phyloP scores from a whole-genome alignment of 2,329 filamentous ascomycete species.

The Phoma herbarum region DNA sequence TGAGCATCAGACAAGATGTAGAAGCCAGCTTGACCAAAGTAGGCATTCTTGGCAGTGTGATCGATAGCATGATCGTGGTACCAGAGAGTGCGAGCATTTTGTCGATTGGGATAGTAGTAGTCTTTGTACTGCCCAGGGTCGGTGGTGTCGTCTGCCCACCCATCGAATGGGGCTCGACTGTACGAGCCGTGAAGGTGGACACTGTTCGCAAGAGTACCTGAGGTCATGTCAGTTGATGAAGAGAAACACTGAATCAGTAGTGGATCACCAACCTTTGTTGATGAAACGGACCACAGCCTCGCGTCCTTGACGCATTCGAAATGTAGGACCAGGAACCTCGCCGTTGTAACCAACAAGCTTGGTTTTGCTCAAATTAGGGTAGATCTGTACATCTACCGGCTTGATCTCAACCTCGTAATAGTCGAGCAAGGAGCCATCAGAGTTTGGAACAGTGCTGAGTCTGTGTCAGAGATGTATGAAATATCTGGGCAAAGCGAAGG shows the following conservation, averaged over 20 bases:
- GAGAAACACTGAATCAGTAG: conserved; percentile 40
- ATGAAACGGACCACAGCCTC: conserved; percentile 65
- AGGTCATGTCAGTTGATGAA: neutral
- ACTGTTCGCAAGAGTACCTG: conserved; percentile 1
- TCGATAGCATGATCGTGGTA: conserved; percentile 59
- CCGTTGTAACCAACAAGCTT: conserved; percentile 63
- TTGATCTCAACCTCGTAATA: conserved; percentile 8
- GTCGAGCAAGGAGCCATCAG: neutral
- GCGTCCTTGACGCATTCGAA: conserved; percentile 58
- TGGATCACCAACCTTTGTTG: conserved; percentile 58
- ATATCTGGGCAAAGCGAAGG: neutral
- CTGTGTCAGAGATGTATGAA: neutral
- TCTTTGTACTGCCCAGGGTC: conserved; percentile 62
- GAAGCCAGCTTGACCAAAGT: conserved; percentile 66
- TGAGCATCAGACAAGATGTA: conserved; percentile 64
- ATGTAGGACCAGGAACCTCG: conserved; percentile 64
- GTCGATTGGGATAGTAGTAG: conserved; percentile 63
- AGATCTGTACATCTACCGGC: conserved; percentile 28
- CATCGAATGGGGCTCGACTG: conserved; percentile 57
- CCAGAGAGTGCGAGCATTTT: conserved; percentile 64
- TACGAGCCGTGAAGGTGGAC: conserved; percentile 66
- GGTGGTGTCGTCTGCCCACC: conserved; percentile 64
- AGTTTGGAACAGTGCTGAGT: neutral
- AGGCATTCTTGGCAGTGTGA: conserved; percentile 64
- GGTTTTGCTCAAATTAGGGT: conserved; percentile 54